Conservation (phyloP, 2,329 filamentous ascomycete genomes). For the Hymenoscyphus occultus region DNA sequence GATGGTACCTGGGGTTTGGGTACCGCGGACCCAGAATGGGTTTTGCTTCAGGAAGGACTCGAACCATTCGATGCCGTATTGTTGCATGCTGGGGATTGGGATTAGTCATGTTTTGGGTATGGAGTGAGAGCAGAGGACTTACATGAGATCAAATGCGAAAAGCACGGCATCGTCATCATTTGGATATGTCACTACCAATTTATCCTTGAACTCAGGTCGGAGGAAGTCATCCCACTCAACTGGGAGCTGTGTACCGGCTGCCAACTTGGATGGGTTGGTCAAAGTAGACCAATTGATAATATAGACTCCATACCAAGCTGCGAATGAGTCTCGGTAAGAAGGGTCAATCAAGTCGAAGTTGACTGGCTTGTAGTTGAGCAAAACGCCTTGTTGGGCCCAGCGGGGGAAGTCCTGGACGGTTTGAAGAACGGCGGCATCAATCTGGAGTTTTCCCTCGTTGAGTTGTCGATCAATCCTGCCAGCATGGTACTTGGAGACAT, state of each 20-base stretch:
- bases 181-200: conserved; percentile 53
- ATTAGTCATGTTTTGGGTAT: not conserved
- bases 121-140: conserved; percentile 23
- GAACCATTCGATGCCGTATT: conserved; percentile 41
- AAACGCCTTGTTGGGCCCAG: conserved; percentile 41
- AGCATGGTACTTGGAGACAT: conserved; percentile 55
- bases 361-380: conserved; percentile 49
- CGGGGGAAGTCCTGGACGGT: conserved; percentile 51
- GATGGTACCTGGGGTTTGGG: conserved; percentile 42
- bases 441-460: conserved; percentile 38
- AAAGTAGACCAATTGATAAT: conserved; percentile 41
- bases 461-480: conserved; percentile 46
- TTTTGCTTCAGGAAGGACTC: conserved; percentile 47
- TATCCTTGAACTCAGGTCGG: conserved; percentile 50
- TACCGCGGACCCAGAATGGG: conserved; percentile 52
- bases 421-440: conserved; percentile 49
- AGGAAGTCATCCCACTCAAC: conserved; percentile 43
- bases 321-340: conserved; percentile 16
- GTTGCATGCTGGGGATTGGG: not conserved
- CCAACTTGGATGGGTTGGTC: conserved; percentile 32
- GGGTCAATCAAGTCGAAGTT: conserved; percentile 39
- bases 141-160: conserved; percentile 49
- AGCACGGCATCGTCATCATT: conserved; percentile 57
- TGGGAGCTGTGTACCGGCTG: conserved; percentile 36
- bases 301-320: conserved; percentile 44